Base-by-base conservation (phyloP, 805 yeast species). In the Candida ficus region DNA sequence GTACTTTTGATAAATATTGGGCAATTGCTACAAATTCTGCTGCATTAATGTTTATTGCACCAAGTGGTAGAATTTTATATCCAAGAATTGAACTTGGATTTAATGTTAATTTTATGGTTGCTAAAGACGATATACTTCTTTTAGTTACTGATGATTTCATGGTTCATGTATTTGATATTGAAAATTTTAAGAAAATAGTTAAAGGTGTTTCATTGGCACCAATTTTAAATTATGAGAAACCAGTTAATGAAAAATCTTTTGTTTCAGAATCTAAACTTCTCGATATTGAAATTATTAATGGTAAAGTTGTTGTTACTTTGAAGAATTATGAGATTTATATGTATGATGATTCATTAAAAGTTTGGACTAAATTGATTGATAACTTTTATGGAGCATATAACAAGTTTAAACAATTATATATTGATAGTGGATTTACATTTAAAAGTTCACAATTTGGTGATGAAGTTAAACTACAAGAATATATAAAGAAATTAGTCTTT, bases 11-110 rank as follows among this genome's bases (percentile, higher is more conserved):
- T 9, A 49, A 54, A 13, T 78, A 64, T 50, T 73, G 80, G 66
- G 72, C 73, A 10, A 54, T 78, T 18, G 68, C 81, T 0, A 77
- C 86, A 1, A 80, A 79, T 35, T 65, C 71, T 23, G 89, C 89
- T 0, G 59, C 76, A 0, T 49, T 81, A 12, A 69, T 73, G 44
- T 47, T 77, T 0, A 49, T 71, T 7, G 58, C 72, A 1, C 64
- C 73, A 0, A 57, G 60, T 7, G 85, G 85, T 0, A 53, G 70
- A 19, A 62, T 63, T 22, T 45, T 69, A 1, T 53, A 64, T 35
- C 80, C 84, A 3, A 57, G 68, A 10, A 53, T 78, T 10, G 82
- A 78, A 50, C 40, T 80, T 4, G 84, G 84, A 0, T 60, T 60
- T 12, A 67, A 68, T 37, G 58, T 76, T 0, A 58, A 71, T 0